Evolutionary conservation across 2,329 filamentous ascomycete genomes (phyloP).

Genomic region (Aspergillus sp.): DNA sequence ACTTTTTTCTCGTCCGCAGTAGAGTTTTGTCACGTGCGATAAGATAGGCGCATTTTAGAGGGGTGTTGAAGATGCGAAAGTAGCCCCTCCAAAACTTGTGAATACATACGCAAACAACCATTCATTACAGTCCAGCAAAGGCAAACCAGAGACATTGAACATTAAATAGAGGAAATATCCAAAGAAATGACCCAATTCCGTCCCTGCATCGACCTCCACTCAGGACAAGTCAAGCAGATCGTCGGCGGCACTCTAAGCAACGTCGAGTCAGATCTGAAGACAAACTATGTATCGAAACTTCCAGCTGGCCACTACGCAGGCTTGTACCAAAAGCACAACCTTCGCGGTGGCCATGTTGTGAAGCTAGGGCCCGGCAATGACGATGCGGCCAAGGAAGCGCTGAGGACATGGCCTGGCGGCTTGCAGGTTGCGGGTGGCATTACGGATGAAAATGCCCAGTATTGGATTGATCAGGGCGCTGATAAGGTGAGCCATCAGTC

Average conservation of each 20-base stretch:
- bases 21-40: conserved; percentile 38
- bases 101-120: not conserved
- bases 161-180: not conserved
- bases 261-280: conserved; percentile 67
- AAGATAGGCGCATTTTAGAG: conserved; percentile 26
- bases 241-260: conserved; percentile 88
- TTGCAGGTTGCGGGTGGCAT: conserved; percentile 96
- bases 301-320: conserved; percentile 77
- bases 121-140: too few relatives aligned
- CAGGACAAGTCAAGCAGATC: conserved; percentile 98
- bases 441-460: conserved; percentile 74
- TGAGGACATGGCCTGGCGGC: conserved; percentile 73
- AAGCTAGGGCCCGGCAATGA: conserved; percentile 92
- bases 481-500: conserved; percentile 67
- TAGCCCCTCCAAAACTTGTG: conserved; percentile 18
- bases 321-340: conserved; percentile 72
- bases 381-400: conserved; percentile 72
- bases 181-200: conserved; percentile 81
- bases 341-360: conserved; percentile 87
- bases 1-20: not conserved
- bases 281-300: conserved; percentile 86
- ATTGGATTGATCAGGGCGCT: conserved; percentile 86
- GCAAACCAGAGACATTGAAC: too few relatives aligned
- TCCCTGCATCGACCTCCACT: conserved; percentile 95
- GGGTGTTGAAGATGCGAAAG: not conserved